Evolutionary conservation across 2,329 filamentous ascomycete genomes (phyloP), one percentile per base, ranked within the genome.

Genomic region (Ophiosphaerella korrae): DNA sequence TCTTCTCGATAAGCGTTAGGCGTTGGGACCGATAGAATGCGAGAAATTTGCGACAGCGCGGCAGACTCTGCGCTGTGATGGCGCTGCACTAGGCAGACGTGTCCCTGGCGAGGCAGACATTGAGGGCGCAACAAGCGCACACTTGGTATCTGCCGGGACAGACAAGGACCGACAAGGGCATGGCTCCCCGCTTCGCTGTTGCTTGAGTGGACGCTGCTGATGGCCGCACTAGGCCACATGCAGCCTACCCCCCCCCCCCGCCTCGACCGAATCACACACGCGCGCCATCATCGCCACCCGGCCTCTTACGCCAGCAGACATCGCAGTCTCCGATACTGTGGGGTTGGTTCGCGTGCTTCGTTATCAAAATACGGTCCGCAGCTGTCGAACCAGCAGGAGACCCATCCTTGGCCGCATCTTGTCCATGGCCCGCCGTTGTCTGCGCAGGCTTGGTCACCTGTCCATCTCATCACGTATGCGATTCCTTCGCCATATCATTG

Each of bases 1-100:
- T 18, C 21, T 14, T 21, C 40, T 21, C 14, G 44, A 46, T 46
- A 46, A 41, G 44, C 39, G 37, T 18, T 26, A 29, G 33, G 35
- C 26, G 33, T 4, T 4, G n/a, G n/a, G 16, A 31, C 38, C 38
- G 38, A 41, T 23, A 16, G 14, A 41, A 41, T 31, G 38, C 26
- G 26, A 29, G 11, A 29, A 11, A 21, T 21, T 21, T 21, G 18
- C 18, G 18, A 21, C 18, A 21, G 18, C 18, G 18, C 18, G 18
- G 18, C 18, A 21, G 18, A 21, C 18, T 21, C 18, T 21, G 18
- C 18, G 18, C 18, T 21, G 18, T 21, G 18, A 21, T 21, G 18
- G 18, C 18, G 26, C 26, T 7, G 26, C 26, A 29, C 26, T 29
- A 29, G 26, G 26, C 26, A 29, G 11, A 29, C 7, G 7, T 29